Evolutionary conservation across 78 protist genomes (phyloP).

Genomic region (Dictyostelium firmibasis): DNA sequence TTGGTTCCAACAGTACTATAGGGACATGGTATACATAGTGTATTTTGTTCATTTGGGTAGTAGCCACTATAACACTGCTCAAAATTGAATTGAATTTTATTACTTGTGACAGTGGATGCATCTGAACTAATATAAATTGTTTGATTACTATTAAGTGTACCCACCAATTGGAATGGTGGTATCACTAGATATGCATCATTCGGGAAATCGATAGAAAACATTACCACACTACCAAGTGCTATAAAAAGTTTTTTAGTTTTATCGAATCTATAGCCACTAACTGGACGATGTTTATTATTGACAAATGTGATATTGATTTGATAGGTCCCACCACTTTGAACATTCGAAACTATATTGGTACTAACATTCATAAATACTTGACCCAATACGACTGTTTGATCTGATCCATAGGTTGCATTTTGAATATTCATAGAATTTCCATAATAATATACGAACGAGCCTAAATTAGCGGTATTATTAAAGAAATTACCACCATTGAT

Average conservation of each 20-base stretch:
- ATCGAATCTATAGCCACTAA: neutral
- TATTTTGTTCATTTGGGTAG: neutral
- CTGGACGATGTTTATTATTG: neutral
- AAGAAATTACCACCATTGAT: neutral
- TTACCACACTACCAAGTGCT: conserved; percentile 6
- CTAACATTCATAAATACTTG: neutral
- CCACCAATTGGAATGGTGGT: conserved; percentile 6
- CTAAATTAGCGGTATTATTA: neutral
- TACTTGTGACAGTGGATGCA: neutral
- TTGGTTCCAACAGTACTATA: conserved; percentile 14
- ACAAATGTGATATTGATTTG: neutral
- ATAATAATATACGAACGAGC: neutral
- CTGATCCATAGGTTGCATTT: neutral
- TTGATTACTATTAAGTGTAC: neutral
- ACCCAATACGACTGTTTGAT: neutral
- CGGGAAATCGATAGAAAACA: neutral
- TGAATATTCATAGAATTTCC: neutral
- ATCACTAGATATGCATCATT: neutral
- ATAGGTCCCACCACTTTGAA: neutral
- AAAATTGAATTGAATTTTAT: neutral
- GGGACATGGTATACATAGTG: conserved; percentile 29
- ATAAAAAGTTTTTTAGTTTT: neutral
- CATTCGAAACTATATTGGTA: neutral
- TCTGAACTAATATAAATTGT: neutral
- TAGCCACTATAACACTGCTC: neutral